Percentiles rank a stretch among this genome's conserved stretches.
Conservation (phyloP, 768 basidiomycete genomes). For the Panellus pusillus region DNA sequence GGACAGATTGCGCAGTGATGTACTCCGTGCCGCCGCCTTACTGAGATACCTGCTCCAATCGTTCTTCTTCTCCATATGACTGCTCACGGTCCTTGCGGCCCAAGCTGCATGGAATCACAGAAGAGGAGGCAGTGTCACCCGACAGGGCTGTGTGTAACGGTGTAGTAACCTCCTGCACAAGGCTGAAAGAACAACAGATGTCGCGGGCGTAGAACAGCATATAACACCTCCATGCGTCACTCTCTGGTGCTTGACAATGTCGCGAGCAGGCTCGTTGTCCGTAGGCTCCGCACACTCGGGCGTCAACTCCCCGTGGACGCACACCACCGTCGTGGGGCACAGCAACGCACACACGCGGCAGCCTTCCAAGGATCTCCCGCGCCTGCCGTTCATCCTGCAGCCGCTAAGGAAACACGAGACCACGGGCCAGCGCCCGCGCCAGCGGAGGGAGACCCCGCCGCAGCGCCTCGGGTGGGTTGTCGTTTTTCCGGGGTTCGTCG, state of each 20-base stretch:
- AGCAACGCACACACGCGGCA: background rate
- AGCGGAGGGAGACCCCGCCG: background rate
- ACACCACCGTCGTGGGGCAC: slow-evolving; percentile 3
- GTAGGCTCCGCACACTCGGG: background rate
- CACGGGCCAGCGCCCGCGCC: slow-evolving; percentile 3
- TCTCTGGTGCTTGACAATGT: background rate
- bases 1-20: no score
- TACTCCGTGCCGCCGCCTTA: no score
- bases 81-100: no score
- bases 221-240: background rate
- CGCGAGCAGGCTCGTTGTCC: no score
- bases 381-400: slow-evolving; percentile 12
- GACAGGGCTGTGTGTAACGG: slow-evolving; percentile 1
- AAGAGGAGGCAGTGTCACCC: background rate
- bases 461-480: slow-evolving; percentile 14
- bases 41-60: no score
- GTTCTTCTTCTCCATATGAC: no score
- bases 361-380: slow-evolving; percentile 10
- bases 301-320: slow-evolving; percentile 7
- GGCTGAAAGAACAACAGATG: background rate
- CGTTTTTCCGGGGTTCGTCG: slow-evolving; percentile 15
- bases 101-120: no score
- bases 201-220: background rate
- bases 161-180: no score
- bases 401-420: slow-evolving; percentile 21